These are phyloP conservation scores for Argentina anserina DNA, from an alignment of 306 rosid genomes.

Conservation along the genomic window DNA sequence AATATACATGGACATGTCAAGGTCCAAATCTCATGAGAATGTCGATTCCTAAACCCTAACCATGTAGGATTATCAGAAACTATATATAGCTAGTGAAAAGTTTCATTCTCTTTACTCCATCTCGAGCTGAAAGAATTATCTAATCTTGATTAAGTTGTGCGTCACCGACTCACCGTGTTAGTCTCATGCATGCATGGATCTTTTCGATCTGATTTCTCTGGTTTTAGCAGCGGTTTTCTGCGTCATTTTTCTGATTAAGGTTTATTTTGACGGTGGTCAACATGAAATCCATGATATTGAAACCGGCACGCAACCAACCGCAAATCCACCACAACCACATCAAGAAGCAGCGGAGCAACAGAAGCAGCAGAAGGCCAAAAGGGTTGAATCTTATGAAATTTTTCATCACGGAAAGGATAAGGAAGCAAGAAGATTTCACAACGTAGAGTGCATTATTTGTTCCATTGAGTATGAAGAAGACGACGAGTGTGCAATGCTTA, in stretches of 20 bases:
- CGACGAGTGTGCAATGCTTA: neutral
- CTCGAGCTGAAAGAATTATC: neutral
- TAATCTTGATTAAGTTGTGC: neutral
- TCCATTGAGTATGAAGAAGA: neutral
- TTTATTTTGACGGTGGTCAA: too few relatives aligned
- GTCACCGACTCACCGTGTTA: neutral
- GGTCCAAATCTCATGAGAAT: neutral
- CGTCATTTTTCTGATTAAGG: too few relatives aligned
- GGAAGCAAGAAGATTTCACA: neutral
- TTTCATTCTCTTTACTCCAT: neutral
- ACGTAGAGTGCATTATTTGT: neutral
- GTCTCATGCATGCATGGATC: neutral
- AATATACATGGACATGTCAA: too few relatives aligned
- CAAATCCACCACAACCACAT: neutral
- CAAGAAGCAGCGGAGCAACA: neutral
- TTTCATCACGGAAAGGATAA: neutral
- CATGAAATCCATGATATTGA: slow-evolving; percentile 3
- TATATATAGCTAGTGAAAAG: neutral
- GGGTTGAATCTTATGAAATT: neutral
- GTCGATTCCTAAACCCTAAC: neutral
- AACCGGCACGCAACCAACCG: neutral
- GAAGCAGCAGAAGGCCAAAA: neutral
- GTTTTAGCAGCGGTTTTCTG: neutral
- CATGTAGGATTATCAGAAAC: neutral
- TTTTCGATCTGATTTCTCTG: accelerated